Evolutionary conservation across 2,329 filamentous ascomycete genomes (phyloP).

Genomic region (Aspergillus aculeatus): DNA sequence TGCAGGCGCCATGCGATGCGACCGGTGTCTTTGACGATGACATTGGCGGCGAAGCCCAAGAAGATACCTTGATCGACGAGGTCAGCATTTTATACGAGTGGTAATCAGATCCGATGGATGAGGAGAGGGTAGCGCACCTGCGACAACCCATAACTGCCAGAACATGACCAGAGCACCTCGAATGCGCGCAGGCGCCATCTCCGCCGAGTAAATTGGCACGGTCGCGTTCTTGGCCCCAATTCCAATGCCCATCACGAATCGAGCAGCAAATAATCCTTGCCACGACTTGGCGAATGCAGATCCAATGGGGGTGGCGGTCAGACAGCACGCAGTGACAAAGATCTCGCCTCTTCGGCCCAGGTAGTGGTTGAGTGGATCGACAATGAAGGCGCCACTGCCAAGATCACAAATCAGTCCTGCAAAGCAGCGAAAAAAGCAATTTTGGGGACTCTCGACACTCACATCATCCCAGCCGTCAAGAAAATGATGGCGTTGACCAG

Average conservation of each 20-base stretch:
- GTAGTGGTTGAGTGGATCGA: conserved; percentile 61
- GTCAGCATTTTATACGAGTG: no score
- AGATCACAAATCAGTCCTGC: background rate
- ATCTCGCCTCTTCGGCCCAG: conserved; percentile 63
- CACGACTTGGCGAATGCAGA: conserved; percentile 60
- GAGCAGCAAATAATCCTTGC: conserved; percentile 53
- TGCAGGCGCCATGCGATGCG: conserved; percentile 62
- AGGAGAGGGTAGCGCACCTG: background rate
- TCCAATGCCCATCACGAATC: conserved; percentile 58
- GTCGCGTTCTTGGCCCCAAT: conserved; percentile 61
- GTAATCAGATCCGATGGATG: no score
- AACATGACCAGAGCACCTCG: conserved; percentile 57
- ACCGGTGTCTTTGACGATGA: conserved; percentile 59
- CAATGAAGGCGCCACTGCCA: conserved; percentile 58
- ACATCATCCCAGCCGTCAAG: conserved; percentile 28
- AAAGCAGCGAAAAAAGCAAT: conserved; percentile 26
- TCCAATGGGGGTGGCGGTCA: conserved; percentile 65
- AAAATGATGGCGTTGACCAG: conserved; percentile 60
- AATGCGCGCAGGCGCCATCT: conserved; percentile 54
- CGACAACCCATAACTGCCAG: conserved; percentile 46
- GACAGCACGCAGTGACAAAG: conserved; percentile 61
- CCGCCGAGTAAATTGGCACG: conserved; percentile 53
- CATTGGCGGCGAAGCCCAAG: conserved; percentile 63
- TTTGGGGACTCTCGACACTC: conserved; percentile 24
- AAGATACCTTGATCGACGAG: conserved; percentile 50